Evolutionary conservation across 495 filamentous ascomycete genomes (phyloP), one percentile per base, ranked within the genome.

Genomic region (Penicillium psychrofluorescens): DNA sequence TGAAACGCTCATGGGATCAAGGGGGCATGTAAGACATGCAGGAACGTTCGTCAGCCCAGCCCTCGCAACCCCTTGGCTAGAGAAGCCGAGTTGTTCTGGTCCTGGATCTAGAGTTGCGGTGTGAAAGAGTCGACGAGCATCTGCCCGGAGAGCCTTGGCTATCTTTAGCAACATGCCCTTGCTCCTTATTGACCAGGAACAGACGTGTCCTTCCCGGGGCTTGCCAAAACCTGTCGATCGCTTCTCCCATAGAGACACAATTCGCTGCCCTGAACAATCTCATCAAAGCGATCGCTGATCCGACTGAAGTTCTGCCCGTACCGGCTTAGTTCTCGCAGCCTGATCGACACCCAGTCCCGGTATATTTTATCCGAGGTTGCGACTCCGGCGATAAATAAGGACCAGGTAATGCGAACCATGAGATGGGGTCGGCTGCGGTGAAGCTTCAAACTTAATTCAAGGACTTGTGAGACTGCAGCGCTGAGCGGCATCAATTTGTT

Each of bases 311-410:
- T 57, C 27, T 58, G 50, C 9, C 56, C 60, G 45, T 59, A 62
- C 27, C 49, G 54, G 28, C 63, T 55, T n/a, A 64, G 47, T 31
- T 61, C 59, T 5, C 51, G 50, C 38, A 67, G 36, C 15, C 55
- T 56, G 28, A 63, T 62, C 12, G 59, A 58, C 22, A 64, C 61
- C 63, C 63, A 67, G 46, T 64, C 63, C 39, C 58, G 59, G 43
- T 58, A 58, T 8, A 58, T 61, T 7, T 35, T 48, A 38, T 64
- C 63, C 0, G 49, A 42, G 9, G 60, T 66, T 8, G 61, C 63
- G 36, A 63, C 58, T 1, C 59, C 61, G 4, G 61, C 61, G 4
- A 63, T 45, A 31, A 60, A 61, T 11, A 63, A 43, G 8, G 56
- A 56, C 63, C 59, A 63, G 14, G 48, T 44, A 28, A 67, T 67